Evolutionary conservation across 768 basidiomycete species (phyloP), one percentile per base, ranked within the genome.

Genomic region (Psilocybe cubensis): DNA sequence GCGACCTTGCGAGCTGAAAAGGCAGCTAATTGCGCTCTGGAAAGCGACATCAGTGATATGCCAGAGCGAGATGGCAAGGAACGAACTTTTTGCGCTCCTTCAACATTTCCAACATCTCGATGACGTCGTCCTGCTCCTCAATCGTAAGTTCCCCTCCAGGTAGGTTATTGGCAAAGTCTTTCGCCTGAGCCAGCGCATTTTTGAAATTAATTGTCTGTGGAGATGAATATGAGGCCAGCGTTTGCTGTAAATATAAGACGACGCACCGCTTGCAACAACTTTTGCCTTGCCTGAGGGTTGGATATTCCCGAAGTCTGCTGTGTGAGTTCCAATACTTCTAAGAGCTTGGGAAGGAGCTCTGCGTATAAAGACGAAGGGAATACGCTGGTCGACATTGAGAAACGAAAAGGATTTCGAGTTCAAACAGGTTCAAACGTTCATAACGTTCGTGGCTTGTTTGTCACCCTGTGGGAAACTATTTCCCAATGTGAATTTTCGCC

Each of bases 81-180:
- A 63, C 78, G 44, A 53, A 88, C 89, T 76, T 73, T 74, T 89
- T 92, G 47, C 84, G 80, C 58, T 86, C 82, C 56, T 81, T 79
- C 55, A 92, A 62, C 18, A 72, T 75, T 64, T 87, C 83, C 10
- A 93, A 74, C 85, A 91, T 87, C 29, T 72, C 69, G 44, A 92
- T 86, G 4, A 92, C 79, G 44, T 88, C 83, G 59, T 87, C 83
- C 63, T 93, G 91, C 49, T 91, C 88, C 38, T 83, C 76, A 38
- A 85, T 78, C 44, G 78, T 72, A 53, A 92, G 74, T 66, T 92
- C 91, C 7, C 91, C 91, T 2, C 91, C 91, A 0, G 89, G 87
- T 5, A 93, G 74, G 44, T 74, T 71, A 8, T 63, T 64, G 0
- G 88, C 85, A 42, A 83, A 71, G 8, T 87, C 83, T 64, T 82